Conservation (phyloP, 768 basidiomycete genomes). For the Scleroderma bovista region DNA sequence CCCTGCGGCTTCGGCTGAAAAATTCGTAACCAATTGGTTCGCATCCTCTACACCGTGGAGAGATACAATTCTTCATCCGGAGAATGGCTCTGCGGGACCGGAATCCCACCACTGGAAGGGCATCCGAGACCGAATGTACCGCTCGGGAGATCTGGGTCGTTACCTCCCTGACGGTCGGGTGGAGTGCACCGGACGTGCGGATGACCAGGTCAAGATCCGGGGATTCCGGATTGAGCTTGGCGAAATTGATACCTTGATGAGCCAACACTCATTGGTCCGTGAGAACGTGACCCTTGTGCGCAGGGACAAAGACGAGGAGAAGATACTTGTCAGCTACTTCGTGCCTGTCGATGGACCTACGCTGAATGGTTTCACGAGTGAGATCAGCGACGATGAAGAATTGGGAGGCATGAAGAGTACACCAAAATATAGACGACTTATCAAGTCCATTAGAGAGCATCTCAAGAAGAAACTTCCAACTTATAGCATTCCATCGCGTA, state of each 20-base stretch:
- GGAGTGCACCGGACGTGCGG: constrained; percentile 94
- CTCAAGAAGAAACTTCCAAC: constrained; percentile 94
- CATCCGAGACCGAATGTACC: constrained; percentile 94
- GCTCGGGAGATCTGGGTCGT: constrained; percentile 93
- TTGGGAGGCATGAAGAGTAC: constrained; percentile 69
- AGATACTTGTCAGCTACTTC: constrained; percentile 96
- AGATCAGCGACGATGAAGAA: constrained; percentile 44
- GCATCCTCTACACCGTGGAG: constrained; percentile 41
- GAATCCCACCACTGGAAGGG: constrained; percentile 90
- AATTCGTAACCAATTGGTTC: constrained; percentile 97
- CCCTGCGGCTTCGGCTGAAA: constrained; percentile 73
- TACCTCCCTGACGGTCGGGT: constrained; percentile 90
- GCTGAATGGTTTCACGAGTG: constrained; percentile 67
- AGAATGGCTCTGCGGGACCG: constrained; percentile 49
- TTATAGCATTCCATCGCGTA: constrained; percentile 89
- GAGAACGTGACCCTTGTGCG: constrained; percentile 97
- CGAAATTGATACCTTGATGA: constrained; percentile 95
- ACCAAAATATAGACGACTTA: constrained; percentile 76
- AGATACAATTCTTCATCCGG: constrained; percentile 71
- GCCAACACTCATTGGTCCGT: constrained; percentile 87
- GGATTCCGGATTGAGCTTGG: constrained; percentile 98
- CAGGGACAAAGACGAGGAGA: constrained; percentile 98
- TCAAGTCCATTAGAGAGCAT: constrained; percentile 91
- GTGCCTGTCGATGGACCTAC: constrained; percentile 74
- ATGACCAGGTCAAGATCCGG: constrained; percentile 99